A percentile compares a stretch with the other conserved stretches of the same genome.
Evolutionary conservation across 257 asterid genomes (phyloP).

Genomic region (Salvia rosmarinus): DNA sequence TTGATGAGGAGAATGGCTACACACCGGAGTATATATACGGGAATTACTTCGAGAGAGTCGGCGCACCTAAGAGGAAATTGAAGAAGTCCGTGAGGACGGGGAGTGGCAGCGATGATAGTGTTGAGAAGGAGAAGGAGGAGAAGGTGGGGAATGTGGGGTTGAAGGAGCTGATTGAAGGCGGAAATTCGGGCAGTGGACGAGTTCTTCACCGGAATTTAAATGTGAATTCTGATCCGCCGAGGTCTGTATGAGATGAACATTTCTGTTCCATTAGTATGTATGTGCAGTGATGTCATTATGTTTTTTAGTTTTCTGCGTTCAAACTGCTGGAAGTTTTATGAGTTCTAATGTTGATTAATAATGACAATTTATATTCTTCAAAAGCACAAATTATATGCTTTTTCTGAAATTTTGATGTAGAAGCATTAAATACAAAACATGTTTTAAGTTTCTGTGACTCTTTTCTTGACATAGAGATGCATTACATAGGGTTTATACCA

Average conservation of each 20-base stretch:
- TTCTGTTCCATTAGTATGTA: slow-evolving; percentile 10
- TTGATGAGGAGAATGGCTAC: slow-evolving; percentile 91
- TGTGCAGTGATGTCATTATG: neutral
- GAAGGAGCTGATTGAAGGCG: slow-evolving; percentile 78
- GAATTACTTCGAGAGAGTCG: slow-evolving; percentile 84
- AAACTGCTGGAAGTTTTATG: slow-evolving; percentile 17
- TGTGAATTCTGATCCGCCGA: slow-evolving; percentile 63
- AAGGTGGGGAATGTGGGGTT: slow-evolving; percentile 64
- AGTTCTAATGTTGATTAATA: slow-evolving; percentile 14
- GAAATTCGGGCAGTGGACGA: slow-evolving; percentile 50
- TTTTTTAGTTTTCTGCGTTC: neutral
- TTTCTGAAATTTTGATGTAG: neutral
- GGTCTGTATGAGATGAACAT: slow-evolving; percentile 41
- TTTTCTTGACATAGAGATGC: slow-evolving; percentile 21
- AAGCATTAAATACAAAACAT: neutral
- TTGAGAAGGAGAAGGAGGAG: slow-evolving; percentile 54
- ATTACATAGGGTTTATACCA: neutral
- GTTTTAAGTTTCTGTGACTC: slow-evolving; percentile 9
- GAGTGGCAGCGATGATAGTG: slow-evolving; percentile 34
- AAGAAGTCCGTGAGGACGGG: slow-evolving; percentile 30
- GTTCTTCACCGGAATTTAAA: slow-evolving; percentile 74
- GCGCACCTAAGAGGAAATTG: slow-evolving; percentile 35
- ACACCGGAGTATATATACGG: slow-evolving; percentile 91
- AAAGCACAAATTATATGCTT: neutral
- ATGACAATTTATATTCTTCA: neutral